A percentile compares a stretch with the other conserved stretches of the same genome.
Evolutionary conservation across 2,329 filamentous ascomycete species (phyloP).

Genomic region (Diplodia intermedia): DNA sequence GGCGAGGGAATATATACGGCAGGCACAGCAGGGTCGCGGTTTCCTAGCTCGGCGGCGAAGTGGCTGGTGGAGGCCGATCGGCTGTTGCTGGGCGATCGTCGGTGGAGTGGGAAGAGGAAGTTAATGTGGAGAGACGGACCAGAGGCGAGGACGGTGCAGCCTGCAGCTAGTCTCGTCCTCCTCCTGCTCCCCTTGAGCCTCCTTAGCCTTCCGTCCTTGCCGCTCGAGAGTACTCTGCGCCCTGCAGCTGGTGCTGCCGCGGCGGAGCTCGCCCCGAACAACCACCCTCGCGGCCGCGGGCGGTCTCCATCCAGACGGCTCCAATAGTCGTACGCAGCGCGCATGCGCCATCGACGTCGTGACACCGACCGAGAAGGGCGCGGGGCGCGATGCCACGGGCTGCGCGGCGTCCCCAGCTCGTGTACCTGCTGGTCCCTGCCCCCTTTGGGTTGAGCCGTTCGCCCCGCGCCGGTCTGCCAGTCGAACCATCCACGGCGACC

Average conservation of each 20-base stretch:
- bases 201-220: not conserved
- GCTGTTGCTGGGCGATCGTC: constrained; percentile 29
- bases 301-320: not conserved
- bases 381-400: constrained; percentile 6
- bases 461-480: constrained; percentile 15
- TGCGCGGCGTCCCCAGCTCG: constrained; percentile 7
- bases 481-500: constrained; percentile 9
- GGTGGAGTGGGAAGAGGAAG: constrained; percentile 23
- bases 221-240: not conserved
- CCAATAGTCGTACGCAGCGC: constrained; percentile 6
- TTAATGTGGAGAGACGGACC: constrained; percentile 18
- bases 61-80: constrained; percentile 30
- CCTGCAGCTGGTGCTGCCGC: not conserved
- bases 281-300: not conserved
- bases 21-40: constrained; percentile 10
- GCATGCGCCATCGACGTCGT: constrained; percentile 17
- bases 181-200: constrained; percentile 11
- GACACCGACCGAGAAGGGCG: constrained; percentile 13
- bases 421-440: constrained; percentile 26
- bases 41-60: constrained; percentile 18
- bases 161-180: not conserved
- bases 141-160: constrained; percentile 12
- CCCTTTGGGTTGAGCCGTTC: constrained; percentile 6
- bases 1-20: constrained; percentile 22
- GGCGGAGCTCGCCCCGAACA: not conserved